These are phyloP conservation scores for Podaxis pistillaris DNA, from an alignment of 768 basidiomycete species.

Conservation along the genomic window DNA sequence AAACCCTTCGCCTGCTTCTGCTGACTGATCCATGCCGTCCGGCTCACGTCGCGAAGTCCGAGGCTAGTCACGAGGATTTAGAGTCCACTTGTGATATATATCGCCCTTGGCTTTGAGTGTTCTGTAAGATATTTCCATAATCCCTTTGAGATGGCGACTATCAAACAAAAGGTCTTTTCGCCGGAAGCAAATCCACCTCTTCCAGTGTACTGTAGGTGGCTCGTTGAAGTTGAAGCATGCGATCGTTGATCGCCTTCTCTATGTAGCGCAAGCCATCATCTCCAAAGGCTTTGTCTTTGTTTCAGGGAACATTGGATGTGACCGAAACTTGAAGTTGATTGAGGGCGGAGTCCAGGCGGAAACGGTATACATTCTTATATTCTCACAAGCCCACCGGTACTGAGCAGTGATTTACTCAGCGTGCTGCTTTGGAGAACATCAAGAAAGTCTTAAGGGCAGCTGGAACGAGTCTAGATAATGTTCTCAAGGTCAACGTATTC, in stretches of 20 bases:
- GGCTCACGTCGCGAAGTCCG: not conserved
- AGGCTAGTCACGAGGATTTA: not conserved
- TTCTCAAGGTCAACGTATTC: conserved; percentile 18
- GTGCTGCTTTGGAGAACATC: conserved; percentile 18
- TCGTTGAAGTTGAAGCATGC: not conserved
- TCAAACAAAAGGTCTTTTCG: conserved; percentile 12
- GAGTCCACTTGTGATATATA: not conserved
- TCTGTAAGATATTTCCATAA: not conserved
- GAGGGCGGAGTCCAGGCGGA: conserved; percentile 19
- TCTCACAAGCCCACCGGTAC: not conserved
- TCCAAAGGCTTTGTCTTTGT: conserved; percentile 19
- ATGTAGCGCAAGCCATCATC: conserved; percentile 17
- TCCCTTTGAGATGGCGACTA: not conserved
- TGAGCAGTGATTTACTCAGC: conserved; percentile 5
- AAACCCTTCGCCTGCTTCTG: not conserved
- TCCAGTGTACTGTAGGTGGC: conserved; percentile 10
- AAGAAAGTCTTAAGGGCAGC: conserved; percentile 18
- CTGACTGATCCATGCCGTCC: not conserved
- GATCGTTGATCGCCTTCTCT: not conserved
- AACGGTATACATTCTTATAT: conserved; percentile 9
- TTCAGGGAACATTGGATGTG: conserved; percentile 18
- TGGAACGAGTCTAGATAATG: conserved; percentile 14
- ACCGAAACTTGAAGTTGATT: conserved; percentile 14
- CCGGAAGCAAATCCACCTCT: conserved; percentile 15
- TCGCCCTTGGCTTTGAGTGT: not conserved